Evolutionary conservation across 2,329 filamentous ascomycete species (phyloP), one percentile per base, ranked within the genome.

Genomic region (Trichoderma lentiforme): DNA sequence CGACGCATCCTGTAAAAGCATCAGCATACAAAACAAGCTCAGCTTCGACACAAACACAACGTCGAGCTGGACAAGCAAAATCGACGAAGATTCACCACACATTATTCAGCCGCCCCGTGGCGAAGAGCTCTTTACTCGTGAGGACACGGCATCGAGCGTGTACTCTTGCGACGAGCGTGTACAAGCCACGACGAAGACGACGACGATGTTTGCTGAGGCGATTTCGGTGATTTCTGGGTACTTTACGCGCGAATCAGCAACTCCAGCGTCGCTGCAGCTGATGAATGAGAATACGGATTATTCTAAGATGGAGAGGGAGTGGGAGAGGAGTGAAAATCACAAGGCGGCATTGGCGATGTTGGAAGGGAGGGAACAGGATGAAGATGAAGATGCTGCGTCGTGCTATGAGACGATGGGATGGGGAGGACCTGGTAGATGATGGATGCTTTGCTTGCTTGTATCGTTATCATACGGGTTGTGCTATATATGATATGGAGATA

Each of bases 321-420:
- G 5, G 39, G 24, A 15, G 21, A 64, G 15, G 68, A 28, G 14
- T 21, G 14, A 7, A n/a, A 18, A 58, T 18, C 32, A 47, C 5
- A 58, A 18, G 57, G 39, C 28, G 62, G 51, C 71, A 4, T 34
- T 72, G 65, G 58, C 58, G 11, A 57, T 18, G 47, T 18, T 57
- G 14, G 58, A 72, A 26, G 71, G 65, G n/a, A 62, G 62, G 28
- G 34, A 14, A 1, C 18, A 34, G 7, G 57, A 53, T 5, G 39
- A n/a, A 12, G 39, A 34, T 5, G 57, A 53, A 9, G 56, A 36
- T 15, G 32, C 30, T 34, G 70, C 70, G 28, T 72, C 57, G 53
- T 72, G 70, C 58, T 72, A 62, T 72, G 43, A 58, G 28, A 57
- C 63, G 53, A 72, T 72, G 70, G 65, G 65, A 7, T 72, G 58